phyloP scores from a whole-genome alignment of 352 stramenopile species.

The Blastocystis sp. region DNA sequence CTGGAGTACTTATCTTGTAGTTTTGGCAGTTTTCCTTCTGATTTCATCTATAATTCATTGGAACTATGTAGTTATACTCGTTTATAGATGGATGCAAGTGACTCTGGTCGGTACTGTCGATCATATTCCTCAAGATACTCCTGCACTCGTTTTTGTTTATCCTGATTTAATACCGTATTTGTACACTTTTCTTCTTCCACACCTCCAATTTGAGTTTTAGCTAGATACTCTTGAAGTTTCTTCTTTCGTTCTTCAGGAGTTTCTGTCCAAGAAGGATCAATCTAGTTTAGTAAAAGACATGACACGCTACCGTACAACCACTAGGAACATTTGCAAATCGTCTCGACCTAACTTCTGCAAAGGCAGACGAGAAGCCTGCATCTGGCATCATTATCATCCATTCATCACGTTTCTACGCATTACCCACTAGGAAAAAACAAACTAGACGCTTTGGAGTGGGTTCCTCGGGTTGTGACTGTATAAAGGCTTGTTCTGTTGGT shows the following conservation, averaged over 20 bases:
- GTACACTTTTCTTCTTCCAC: neutral
- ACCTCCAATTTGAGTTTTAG: conserved; percentile 18
- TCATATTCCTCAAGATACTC: conserved; percentile 48
- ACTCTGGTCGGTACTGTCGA: neutral
- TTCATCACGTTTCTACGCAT: neutral
- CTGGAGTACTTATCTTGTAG: conserved; percentile 4
- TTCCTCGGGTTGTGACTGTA: neutral
- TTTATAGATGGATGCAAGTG: conserved; percentile 33
- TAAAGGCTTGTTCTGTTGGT: conserved; percentile 23
- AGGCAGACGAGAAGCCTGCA: conserved; percentile 2
- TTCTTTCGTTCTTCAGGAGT: conserved; percentile 17
- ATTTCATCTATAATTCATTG: neutral
- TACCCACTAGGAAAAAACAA: neutral
- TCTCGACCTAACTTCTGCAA: neutral
- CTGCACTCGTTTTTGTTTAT: conserved; percentile 32
- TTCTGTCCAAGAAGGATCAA: conserved; percentile 42
- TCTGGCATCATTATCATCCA: conserved; percentile 60
- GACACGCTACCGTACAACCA: neutral
- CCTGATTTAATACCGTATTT: neutral
- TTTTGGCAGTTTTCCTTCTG: neutral
- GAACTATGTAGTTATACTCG: neutral
- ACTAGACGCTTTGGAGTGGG: neutral
- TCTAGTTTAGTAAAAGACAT: neutral
- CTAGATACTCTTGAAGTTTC: conserved; percentile 11
- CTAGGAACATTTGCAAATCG: conserved; percentile 19